Percentiles rank a stretch among this genome's conserved stretches.
Conservation (phyloP, 129 eudicot species). For the Scalesia atractyloides region DNA sequence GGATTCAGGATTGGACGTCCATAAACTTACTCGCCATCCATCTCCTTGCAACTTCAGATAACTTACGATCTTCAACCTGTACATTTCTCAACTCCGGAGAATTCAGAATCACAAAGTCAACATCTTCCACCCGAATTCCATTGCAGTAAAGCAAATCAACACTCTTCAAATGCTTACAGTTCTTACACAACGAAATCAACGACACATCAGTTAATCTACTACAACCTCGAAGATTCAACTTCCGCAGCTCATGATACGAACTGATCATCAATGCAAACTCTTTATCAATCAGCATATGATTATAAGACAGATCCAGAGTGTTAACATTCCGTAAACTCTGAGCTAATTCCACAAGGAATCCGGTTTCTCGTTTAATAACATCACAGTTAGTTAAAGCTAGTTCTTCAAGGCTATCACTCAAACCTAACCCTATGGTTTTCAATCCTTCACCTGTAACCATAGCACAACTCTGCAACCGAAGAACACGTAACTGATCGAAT, state of each 20-base stretch:
- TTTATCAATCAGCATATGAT: conserved; percentile 60
- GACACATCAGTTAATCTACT: conserved; percentile 39
- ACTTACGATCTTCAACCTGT: conserved; percentile 58
- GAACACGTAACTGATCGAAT: conserved; percentile 38
- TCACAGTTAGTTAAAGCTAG: conserved; percentile 65
- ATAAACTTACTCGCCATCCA: conserved; percentile 42
- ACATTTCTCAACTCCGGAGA: conserved; percentile 38
- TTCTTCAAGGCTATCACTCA: conserved; percentile 54
- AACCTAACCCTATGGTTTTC: conserved; percentile 42
- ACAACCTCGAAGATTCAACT: conserved; percentile 68
- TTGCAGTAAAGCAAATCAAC: conserved; percentile 58
- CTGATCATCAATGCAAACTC: conserved; percentile 63
- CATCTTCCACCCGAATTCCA: conserved; percentile 50
- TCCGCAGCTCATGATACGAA: conserved; percentile 45
- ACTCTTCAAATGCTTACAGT: conserved; percentile 59
- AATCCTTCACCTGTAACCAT: conserved; percentile 66
- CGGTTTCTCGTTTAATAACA: conserved; percentile 49
- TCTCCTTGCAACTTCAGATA: conserved; percentile 48
- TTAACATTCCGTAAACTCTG: conserved; percentile 48
- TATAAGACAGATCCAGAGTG: conserved; percentile 62
- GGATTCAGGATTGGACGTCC: conserved; percentile 27
- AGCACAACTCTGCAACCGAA: conserved; percentile 56
- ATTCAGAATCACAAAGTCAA: conserved; percentile 50
- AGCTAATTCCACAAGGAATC: conserved; percentile 61
- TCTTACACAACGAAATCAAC: conserved; percentile 43